These are phyloP conservation scores for Chytriomyces sp. DNA, from an alignment of 192 early-diverging fungal species.

Conservation along the genomic window DNA sequence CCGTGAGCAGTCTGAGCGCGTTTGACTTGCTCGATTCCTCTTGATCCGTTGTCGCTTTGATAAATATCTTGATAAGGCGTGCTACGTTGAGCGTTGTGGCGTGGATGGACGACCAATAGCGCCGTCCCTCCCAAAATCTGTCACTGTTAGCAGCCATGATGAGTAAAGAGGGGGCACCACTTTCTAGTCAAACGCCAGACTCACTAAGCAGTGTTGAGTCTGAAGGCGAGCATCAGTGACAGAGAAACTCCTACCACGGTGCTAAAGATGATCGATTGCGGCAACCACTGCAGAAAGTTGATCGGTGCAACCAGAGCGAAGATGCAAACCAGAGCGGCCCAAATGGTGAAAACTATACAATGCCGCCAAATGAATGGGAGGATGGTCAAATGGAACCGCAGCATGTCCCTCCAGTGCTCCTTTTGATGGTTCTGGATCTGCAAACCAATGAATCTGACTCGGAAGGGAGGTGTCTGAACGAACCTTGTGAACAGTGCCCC, in stretches of 20 bases:
- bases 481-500: no score
- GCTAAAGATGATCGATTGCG: neutral
- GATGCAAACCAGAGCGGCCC: neutral
- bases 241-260: neutral
- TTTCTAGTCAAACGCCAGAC: neutral
- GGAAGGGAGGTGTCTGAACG: no score
- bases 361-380: neutral
- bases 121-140: neutral
- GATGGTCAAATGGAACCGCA: neutral
- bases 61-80: neutral
- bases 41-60: neutral
- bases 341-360: neutral
- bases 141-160: neutral
- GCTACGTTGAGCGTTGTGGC: neutral
- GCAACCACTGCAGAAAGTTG: neutral
- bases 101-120: neutral
- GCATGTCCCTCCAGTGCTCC: neutral
- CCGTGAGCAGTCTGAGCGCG: neutral
- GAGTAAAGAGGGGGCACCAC: neutral
- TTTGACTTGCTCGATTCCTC: neutral
- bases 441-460: no score
- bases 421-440: no score
- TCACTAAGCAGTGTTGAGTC: slow-evolving; percentile 1
- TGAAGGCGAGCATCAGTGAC: slow-evolving; percentile 8
- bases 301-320: neutral